These are phyloP conservation scores for Candida tammaniensis DNA, from an alignment of 805 yeast species.

Conservation along the genomic window DNA sequence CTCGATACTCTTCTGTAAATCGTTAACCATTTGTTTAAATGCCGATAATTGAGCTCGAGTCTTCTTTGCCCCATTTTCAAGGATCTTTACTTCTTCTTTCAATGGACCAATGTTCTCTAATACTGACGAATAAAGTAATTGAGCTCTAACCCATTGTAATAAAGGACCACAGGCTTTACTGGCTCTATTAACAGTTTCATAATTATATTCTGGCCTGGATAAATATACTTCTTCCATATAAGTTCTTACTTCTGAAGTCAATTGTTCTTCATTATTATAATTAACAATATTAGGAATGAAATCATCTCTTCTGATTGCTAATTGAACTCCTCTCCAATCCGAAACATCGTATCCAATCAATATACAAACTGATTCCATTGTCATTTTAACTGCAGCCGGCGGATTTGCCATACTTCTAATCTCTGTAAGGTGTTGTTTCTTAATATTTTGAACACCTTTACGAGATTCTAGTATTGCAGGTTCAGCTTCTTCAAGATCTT, in stretches of 20 bases:
- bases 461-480: conserved; percentile 85
- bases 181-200: conserved; percentile 77
- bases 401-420: conserved; percentile 87
- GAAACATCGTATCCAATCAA: conserved; percentile 68
- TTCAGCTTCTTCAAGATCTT: conserved; percentile 72
- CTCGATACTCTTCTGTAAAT: conserved; percentile 68
- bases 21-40: conserved; percentile 76
- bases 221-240: conserved; percentile 62
- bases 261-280: conserved; percentile 60
- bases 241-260: conserved; percentile 51
- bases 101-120: conserved; percentile 73
- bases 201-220: conserved; percentile 61
- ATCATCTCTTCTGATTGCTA: conserved; percentile 78
- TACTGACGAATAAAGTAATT: conserved; percentile 70
- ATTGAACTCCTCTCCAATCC: conserved; percentile 81
- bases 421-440: conserved; percentile 89
- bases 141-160: conserved; percentile 86
- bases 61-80: conserved; percentile 60
- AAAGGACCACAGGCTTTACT: conserved; percentile 95
- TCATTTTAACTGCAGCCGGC: conserved; percentile 79
- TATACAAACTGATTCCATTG: conserved; percentile 84
- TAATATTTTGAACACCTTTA: conserved; percentile 85
- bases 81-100: conserved; percentile 54
- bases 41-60: conserved; percentile 72
- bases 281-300: conserved; percentile 80